Conservation (phyloP, 2,329 filamentous ascomycete species). For the Mycocentrospora acerina region DNA sequence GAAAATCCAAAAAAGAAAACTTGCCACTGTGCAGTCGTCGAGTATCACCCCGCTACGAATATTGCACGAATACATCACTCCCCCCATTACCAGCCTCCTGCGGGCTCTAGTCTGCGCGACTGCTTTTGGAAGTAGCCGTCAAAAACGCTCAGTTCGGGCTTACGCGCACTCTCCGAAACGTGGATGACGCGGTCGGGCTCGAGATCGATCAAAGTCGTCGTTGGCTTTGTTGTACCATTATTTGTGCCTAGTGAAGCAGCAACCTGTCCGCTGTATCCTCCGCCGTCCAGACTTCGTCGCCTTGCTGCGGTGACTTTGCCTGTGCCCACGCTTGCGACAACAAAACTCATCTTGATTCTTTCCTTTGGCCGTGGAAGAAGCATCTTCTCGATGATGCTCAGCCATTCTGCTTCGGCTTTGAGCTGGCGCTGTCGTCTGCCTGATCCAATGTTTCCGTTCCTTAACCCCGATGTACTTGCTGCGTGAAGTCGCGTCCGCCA, state of each 20-base stretch:
- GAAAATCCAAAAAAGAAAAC: no score
- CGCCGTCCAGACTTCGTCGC: slow-evolving; percentile 39
- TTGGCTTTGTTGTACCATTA: slow-evolving; percentile 4
- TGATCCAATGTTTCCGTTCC: slow-evolving; percentile 30
- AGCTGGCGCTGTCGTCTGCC: slow-evolving; percentile 35
- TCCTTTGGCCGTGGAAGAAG: slow-evolving; percentile 34
- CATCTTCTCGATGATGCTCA: slow-evolving; percentile 42
- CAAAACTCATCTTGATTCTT: slow-evolving; percentile 36
- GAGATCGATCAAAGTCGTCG: slow-evolving; percentile 18
- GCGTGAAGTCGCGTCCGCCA: slow-evolving; percentile 37
- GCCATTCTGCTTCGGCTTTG: slow-evolving; percentile 36
- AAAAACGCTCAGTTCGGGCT: slow-evolving; percentile 38
- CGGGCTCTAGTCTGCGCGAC: slow-evolving; percentile 23
- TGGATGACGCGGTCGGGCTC: slow-evolving; percentile 4
- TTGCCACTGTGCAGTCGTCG: no score
- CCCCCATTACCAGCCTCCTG: slow-evolving; percentile 20
- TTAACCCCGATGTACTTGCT: slow-evolving; percentile 31
- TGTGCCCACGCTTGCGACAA: slow-evolving; percentile 27
- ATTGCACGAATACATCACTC: no score
- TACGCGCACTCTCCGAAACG: slow-evolving; percentile 9
- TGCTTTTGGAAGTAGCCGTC: slow-evolving; percentile 41
- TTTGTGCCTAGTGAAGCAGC: slow-evolving; percentile 20
- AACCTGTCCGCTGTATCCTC: slow-evolving; percentile 34
- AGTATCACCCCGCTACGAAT: no score
- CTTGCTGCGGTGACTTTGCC: slow-evolving; percentile 30